These are phyloP conservation scores for Globisporangium abappressorium DNA, from an alignment of 352 stramenopile species.

Conservation along the genomic window DNA sequence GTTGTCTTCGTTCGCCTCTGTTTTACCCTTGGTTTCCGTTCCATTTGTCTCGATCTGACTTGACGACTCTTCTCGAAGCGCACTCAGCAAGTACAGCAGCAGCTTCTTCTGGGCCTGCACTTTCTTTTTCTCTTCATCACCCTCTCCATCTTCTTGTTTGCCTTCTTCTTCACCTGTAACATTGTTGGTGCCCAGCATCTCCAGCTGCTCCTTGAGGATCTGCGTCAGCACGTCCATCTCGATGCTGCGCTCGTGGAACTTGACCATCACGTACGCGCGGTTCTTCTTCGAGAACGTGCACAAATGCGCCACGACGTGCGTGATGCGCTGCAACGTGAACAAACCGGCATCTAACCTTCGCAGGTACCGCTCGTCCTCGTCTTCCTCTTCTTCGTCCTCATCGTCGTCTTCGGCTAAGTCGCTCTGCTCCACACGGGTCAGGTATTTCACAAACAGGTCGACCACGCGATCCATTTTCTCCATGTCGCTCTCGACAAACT, in stretches of 20 bases:
- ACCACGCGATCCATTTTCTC: slow-evolving; percentile 81
- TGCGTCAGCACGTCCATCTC: slow-evolving; percentile 37
- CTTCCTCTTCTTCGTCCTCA: slow-evolving; percentile 30
- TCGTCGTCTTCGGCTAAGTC: slow-evolving; percentile 24
- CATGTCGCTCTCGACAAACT: slow-evolving; percentile 81
- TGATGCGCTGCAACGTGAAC: slow-evolving; percentile 71
- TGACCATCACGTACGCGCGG: slow-evolving; percentile 67
- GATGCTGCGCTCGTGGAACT: slow-evolving; percentile 72
- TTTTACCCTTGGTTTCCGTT: neutral
- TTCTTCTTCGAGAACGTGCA: slow-evolving; percentile 61
- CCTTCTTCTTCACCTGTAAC: slow-evolving; percentile 10
- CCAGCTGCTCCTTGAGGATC: slow-evolving; percentile 60
- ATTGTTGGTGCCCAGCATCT: slow-evolving; percentile 29
- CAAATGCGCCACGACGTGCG: slow-evolving; percentile 62
- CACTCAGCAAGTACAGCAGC: slow-evolving; percentile 31
- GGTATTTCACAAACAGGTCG: slow-evolving; percentile 75
- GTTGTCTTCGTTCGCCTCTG: neutral
- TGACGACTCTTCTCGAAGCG: slow-evolving; percentile 20
- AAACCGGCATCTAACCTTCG: slow-evolving; percentile 68
- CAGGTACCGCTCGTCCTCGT: slow-evolving; percentile 57
- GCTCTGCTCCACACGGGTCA: slow-evolving; percentile 40
- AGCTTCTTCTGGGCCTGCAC: slow-evolving; percentile 36
- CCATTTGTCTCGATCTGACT: slow-evolving; percentile 1
- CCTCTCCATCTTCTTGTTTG: slow-evolving; percentile 2
- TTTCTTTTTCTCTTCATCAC: slow-evolving; percentile 24